Conservation (phyloP, 2,329 filamentous ascomycete genomes). For the Calonectria fujianensis region DNA sequence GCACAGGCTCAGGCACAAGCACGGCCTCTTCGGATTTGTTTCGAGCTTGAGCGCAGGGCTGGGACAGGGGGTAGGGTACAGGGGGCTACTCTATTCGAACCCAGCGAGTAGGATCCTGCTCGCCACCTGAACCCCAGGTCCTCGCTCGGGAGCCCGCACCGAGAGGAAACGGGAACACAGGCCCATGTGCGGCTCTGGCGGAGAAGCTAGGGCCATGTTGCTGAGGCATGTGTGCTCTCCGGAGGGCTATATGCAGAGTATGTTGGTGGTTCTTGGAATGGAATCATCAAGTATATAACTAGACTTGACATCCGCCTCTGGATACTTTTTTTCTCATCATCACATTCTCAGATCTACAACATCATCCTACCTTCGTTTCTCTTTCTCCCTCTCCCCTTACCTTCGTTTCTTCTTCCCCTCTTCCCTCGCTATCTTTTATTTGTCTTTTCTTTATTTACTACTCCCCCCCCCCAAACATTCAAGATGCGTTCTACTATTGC, state of each 20-base stretch:
- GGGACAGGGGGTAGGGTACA: constrained; percentile 7
- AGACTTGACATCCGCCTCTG: background rate
- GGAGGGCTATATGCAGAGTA: background rate
- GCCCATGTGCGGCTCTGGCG: background rate
- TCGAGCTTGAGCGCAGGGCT: background rate
- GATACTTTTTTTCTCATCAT: constrained; percentile 18
- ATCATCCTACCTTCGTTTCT: constrained; percentile 1
- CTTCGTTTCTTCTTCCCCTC: constrained; percentile 9
- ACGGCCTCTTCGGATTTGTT: background rate
- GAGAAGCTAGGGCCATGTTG: background rate
- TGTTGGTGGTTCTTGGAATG: background rate
- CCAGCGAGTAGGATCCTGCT: constrained; percentile 4
- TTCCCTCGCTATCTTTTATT: background rate
- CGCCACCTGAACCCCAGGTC: constrained; percentile 17
- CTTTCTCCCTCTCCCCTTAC: background rate
- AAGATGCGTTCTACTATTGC: constrained; percentile 27
- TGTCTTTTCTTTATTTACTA: background rate
- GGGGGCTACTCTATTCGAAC: constrained; percentile 12
- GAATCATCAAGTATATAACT: constrained; percentile 11
- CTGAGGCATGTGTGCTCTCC: background rate
- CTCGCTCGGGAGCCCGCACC: constrained; percentile 2
- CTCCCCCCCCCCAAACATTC: background rate
- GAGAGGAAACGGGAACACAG: constrained; percentile 8
- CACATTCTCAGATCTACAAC: constrained; percentile 16
- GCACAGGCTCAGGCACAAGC: background rate